Conservation (phyloP, 768 basidiomycete genomes). For the Phylloporus sp. region DNA sequence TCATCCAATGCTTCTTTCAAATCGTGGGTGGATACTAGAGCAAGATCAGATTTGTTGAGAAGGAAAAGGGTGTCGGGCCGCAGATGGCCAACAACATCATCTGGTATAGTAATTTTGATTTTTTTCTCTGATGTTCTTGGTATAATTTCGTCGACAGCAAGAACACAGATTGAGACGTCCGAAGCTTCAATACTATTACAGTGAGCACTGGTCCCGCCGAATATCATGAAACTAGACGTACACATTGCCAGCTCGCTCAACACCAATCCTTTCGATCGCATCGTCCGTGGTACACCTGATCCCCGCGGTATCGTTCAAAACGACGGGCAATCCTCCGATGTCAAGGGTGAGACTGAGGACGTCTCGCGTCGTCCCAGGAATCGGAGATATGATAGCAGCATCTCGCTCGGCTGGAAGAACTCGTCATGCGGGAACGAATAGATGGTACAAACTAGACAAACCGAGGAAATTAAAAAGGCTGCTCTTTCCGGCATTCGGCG, state of each 20-base stretch:
- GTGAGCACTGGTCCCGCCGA: not conserved
- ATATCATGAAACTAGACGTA: conserved; percentile 34
- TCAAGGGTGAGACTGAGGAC: conserved; percentile 81
- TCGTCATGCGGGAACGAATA: not conserved
- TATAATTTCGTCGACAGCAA: conserved; percentile 56
- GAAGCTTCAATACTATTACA: conserved; percentile 55
- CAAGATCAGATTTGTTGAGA: conserved; percentile 74
- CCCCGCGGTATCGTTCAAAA: conserved; percentile 84
- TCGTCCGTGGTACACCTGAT: conserved; percentile 60
- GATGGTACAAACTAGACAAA: conserved; percentile 22
- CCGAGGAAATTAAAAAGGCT: conserved; percentile 82
- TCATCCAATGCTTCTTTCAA: conserved; percentile 19
- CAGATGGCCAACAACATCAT: conserved; percentile 46
- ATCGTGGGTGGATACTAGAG: conserved; percentile 12
- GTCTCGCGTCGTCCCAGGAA: conserved; percentile 88
- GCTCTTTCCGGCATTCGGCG: conserved; percentile 93
- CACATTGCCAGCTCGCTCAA: conserved; percentile 67
- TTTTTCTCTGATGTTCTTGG: not conserved
- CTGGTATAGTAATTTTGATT: conserved; percentile 35
- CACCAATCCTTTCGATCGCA: conserved; percentile 74
- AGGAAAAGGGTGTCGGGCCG: conserved; percentile 59
- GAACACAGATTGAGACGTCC: conserved; percentile 74
- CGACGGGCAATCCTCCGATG: conserved; percentile 79
- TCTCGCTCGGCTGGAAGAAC: conserved; percentile 66
- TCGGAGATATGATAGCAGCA: conserved; percentile 83